Evolutionary conservation across 1,284 basidiomycete species (phyloP).

Genomic region (Cryptococcus sp.): DNA sequence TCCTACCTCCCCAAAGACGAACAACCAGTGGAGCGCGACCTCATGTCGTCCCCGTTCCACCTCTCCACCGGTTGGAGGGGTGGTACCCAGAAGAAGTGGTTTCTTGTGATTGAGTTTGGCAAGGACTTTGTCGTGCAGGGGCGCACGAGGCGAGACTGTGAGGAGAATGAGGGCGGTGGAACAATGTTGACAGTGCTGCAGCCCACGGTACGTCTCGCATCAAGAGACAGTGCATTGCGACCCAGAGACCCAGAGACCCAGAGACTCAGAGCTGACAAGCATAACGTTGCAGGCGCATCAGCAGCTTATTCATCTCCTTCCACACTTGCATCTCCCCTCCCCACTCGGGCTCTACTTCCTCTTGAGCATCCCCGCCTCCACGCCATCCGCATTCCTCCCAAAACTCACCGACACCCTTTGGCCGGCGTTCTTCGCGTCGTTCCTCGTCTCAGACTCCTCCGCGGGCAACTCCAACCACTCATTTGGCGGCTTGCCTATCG

Average conservation of each 20-base stretch:
- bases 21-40: not conserved
- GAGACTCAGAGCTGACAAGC: not conserved
- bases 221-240: not conserved
- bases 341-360: conserved; percentile 9
- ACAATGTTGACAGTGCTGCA: conserved; percentile 7
- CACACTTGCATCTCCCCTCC: conserved; percentile 10
- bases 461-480: not conserved
- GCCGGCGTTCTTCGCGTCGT: conserved; percentile 8
- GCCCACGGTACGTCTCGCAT: conserved; percentile 2
- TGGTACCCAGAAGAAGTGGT: conserved; percentile 6
- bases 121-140: conserved; percentile 1
- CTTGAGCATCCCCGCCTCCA: conserved; percentile 3
- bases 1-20: not conserved
- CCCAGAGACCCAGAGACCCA: too few species aligned
- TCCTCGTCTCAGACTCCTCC: not conserved
- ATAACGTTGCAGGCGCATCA: conserved; percentile 4
- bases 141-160: not conserved
- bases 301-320: conserved; percentile 9
- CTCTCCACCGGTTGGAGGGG: conserved; percentile 8
- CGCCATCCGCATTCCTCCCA: not conserved
- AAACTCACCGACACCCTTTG: conserved; percentile 8
- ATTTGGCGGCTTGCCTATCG: conserved; percentile 6
- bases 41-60: not conserved
- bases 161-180: not conserved
- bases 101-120: conserved; percentile 9